Conservation (phyloP, 1,284 basidiomycete genomes). For the Ceratobasidium sp. region DNA sequence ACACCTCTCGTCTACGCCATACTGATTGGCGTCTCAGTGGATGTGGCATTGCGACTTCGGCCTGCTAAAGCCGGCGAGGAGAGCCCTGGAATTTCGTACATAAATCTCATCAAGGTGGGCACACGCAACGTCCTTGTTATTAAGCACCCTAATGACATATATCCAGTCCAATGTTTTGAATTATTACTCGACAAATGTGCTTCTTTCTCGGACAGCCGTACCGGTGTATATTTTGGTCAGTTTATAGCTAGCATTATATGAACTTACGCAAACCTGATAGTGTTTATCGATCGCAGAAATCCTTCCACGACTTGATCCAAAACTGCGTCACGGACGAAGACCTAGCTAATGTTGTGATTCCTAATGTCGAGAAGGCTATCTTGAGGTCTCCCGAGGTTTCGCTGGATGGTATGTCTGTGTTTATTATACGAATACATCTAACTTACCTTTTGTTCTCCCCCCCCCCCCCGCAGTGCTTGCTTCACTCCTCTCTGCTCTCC, state of each 20-base stretch:
- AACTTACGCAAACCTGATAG: too few relatives aligned
- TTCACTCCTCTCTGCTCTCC: conserved; percentile 67
- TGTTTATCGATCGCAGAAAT: conserved; percentile 54
- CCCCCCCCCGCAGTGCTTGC: conserved; percentile 59
- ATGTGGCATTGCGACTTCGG: conserved; percentile 66
- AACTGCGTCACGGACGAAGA: conserved; percentile 64
- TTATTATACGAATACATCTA: not conserved
- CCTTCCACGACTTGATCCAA: conserved; percentile 70
- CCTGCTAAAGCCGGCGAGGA: conserved; percentile 20
- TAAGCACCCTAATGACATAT: not conserved
- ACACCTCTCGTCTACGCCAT: conserved; percentile 62
- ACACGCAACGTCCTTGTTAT: not conserved
- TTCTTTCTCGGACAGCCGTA: conserved; percentile 68
- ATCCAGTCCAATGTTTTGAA: conserved; percentile 62
- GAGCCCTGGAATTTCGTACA: conserved; percentile 29
- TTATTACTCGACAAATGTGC: conserved; percentile 63
- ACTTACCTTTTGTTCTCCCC: not conserved
- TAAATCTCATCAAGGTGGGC: not conserved
- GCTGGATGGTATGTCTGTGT: conserved; percentile 61
- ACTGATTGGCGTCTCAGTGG: conserved; percentile 68
- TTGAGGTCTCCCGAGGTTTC: conserved; percentile 78
- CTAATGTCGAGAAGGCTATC: conserved; percentile 76
- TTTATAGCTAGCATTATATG: conserved; percentile 19
- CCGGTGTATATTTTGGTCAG: conserved; percentile 63
- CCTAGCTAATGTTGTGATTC: conserved; percentile 64